These are phyloP conservation scores for Cenchrus fungigraminus DNA, from an alignment of 176 grass and related monocot species.

Conservation along the genomic window DNA sequence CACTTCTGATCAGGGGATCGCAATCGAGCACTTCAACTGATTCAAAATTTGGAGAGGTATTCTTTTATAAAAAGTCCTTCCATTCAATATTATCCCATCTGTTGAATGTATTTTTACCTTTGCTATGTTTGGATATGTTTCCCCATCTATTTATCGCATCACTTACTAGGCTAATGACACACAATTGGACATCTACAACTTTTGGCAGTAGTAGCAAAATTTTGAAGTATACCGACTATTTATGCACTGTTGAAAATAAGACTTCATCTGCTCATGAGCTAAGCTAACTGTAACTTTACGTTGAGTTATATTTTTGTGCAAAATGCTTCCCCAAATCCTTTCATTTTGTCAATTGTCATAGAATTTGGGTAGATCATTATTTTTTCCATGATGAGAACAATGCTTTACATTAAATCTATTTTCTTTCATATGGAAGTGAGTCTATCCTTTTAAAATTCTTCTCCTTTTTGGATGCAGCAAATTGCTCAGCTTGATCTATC, in stretches of 20 bases:
- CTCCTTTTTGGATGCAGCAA: slow-evolving; percentile 67
- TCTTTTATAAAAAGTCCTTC: background rate
- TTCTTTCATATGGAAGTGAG: slow-evolving; percentile 1
- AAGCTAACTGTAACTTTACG: slow-evolving; percentile 19
- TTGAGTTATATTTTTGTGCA: background rate
- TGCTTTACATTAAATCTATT: background rate
- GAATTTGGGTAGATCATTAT: background rate
- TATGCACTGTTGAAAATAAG: background rate
- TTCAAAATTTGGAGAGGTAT: slow-evolving; percentile 96
- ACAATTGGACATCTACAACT: slow-evolving; percentile 5
- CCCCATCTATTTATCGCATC: background rate
- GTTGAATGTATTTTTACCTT: background rate
- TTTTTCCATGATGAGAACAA: background rate
- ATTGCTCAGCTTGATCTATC: slow-evolving; percentile 97
- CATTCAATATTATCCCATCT: slow-evolving; percentile 15
- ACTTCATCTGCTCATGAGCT: background rate
- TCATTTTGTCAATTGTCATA: background rate
- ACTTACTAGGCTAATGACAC: background rate
- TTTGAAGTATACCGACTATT: background rate
- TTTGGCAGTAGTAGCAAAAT: background rate
- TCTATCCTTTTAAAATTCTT: slow-evolving; percentile 19
- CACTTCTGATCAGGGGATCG: slow-evolving; percentile 60
- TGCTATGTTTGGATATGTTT: slow-evolving; percentile 5
- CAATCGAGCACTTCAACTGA: slow-evolving; percentile 58
- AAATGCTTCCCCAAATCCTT: background rate